phyloP scores from a whole-genome alignment of 345 rosid species.

The Cardamine occulta region DNA sequence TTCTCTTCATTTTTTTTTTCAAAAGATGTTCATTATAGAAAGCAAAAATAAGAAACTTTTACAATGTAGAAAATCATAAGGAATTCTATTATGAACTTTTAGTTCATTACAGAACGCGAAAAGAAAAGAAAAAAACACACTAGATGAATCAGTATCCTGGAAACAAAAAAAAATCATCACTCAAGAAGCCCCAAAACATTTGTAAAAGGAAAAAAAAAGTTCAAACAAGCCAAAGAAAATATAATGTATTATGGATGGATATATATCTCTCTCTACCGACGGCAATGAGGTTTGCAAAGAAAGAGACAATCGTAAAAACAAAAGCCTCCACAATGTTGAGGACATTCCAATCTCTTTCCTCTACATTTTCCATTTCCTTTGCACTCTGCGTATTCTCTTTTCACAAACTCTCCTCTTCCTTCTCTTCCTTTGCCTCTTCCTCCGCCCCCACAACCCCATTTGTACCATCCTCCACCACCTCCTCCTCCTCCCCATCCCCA shows the following conservation, averaged over 20 bases:
- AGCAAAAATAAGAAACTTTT: not conserved
- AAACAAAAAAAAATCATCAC: not conserved
- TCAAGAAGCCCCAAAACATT: slow-evolving; percentile 3
- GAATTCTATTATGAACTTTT: not conserved
- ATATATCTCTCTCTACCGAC: slow-evolving; percentile 36
- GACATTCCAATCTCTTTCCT: slow-evolving; percentile 64
- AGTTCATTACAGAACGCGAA: not conserved
- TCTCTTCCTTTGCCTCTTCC: slow-evolving; percentile 35
- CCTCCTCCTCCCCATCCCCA: slow-evolving; percentile 50
- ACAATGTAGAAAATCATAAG: not conserved
- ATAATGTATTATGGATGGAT: not conserved
- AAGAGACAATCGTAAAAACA: slow-evolving; percentile 69
- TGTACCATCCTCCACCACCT: slow-evolving; percentile 61
- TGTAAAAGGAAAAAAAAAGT: slow-evolving; percentile 15
- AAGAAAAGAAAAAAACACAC: not conserved
- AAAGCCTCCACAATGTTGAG: slow-evolving; percentile 71
- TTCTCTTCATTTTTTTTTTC: not conserved
- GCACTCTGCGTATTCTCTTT: slow-evolving; percentile 65
- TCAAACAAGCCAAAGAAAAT: not conserved
- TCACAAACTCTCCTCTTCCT: slow-evolving; percentile 47
- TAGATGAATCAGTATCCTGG: not conserved
- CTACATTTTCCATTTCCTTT: slow-evolving; percentile 57
- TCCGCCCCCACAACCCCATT: slow-evolving; percentile 55
- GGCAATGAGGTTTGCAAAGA: slow-evolving; percentile 73
- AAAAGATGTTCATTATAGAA: slow-evolving; percentile 24